Base-by-base conservation (phyloP, 208 protist species). In the Leishmania arabica region DNA sequence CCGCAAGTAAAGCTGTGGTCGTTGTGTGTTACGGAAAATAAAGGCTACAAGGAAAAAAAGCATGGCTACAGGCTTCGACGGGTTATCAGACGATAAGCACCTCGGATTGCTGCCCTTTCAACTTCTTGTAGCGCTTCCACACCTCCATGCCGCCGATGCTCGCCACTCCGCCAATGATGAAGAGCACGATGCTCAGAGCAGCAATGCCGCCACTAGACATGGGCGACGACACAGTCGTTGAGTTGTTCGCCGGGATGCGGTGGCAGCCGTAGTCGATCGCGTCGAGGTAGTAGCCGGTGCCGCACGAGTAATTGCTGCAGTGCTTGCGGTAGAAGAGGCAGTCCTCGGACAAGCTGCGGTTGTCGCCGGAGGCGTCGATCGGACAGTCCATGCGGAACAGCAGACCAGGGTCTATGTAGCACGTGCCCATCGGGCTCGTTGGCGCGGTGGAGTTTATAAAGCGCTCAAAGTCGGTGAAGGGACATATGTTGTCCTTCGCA, bases 341-440 rank as follows among this genome's bases (percentile, higher is more conserved):
- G 66, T 81, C 68, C 45, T 40, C 51, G 1, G 81, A 82, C 66
- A 89, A 56, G 17, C 3, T 77, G 60, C 72, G 58, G 53, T 51
- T 69, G 73, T 73, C 76, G 66, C 66, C 54, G 65, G 66, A 53
- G 37, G 68, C 75, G 71, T 77, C 72, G 11, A 62, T 27, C 51
- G 65, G 77, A 76, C 92, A 95, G 66, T 85, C 73, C 85, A 93
- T 89, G 60, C 84, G 79, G 42, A 24, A 71, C 40, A 70, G 49
- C 56, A 89, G 81, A 9, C 78, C 77, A 45, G 88, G 87, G 82
- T 90, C 86, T 9, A 95, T 49, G 80, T 92, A 89, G 86, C 92
- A 95, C 74, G 88, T 82, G 13, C 92, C 92, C 47, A 83, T 86
- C 56, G 84, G 68, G 56, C 81, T 86, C 62, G 75, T 88, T 17